phyloP scores from a whole-genome alignment of 768 basidiomycete genomes.

The Rhodotorula graminis region DNA sequence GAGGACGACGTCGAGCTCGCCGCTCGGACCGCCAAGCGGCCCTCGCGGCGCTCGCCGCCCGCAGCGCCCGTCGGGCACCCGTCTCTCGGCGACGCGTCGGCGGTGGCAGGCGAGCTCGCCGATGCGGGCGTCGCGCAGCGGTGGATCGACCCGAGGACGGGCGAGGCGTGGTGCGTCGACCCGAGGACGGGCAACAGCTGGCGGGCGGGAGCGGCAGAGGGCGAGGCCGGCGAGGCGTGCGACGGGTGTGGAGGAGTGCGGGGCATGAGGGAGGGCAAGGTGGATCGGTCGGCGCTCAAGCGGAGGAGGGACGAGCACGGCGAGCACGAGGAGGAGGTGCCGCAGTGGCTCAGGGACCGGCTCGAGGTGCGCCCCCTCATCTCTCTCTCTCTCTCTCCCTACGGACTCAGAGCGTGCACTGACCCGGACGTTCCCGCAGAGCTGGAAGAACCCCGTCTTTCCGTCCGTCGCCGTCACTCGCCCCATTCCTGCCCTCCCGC shows the following conservation, averaged over 20 bases:
- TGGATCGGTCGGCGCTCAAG: slow-evolving; percentile 28
- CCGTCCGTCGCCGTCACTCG: slow-evolving; percentile 48
- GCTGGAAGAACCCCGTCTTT: slow-evolving; percentile 52
- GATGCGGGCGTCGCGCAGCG: not conserved
- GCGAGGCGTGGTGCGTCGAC: slow-evolving; percentile 60
- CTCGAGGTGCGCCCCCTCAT: slow-evolving; percentile 53
- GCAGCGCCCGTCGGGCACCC: not conserved
- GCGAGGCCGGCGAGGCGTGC: slow-evolving; percentile 7
- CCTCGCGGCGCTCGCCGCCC: not conserved
- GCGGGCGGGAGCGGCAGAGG: slow-evolving; percentile 39
- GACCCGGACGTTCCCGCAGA: slow-evolving; percentile 16
- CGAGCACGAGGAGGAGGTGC: slow-evolving; percentile 46
- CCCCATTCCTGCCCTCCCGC: slow-evolving; percentile 10
- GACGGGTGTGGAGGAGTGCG: not conserved
- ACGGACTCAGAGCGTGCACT: too few relatives aligned
- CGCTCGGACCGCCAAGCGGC: not conserved
- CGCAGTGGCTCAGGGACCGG: slow-evolving; percentile 63
- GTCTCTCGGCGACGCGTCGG: too few relatives aligned
- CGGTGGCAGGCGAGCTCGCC: not conserved
- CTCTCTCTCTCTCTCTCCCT: not conserved
- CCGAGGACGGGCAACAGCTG: slow-evolving; percentile 66
- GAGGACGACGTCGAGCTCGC: not conserved
- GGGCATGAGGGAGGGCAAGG: not conserved
- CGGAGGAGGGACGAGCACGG: slow-evolving; percentile 3
- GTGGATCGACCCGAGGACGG: slow-evolving; percentile 65